Base-by-base conservation (phyloP, 2,329 filamentous ascomycete species). In the Arthrinium phaeospermum region DNA sequence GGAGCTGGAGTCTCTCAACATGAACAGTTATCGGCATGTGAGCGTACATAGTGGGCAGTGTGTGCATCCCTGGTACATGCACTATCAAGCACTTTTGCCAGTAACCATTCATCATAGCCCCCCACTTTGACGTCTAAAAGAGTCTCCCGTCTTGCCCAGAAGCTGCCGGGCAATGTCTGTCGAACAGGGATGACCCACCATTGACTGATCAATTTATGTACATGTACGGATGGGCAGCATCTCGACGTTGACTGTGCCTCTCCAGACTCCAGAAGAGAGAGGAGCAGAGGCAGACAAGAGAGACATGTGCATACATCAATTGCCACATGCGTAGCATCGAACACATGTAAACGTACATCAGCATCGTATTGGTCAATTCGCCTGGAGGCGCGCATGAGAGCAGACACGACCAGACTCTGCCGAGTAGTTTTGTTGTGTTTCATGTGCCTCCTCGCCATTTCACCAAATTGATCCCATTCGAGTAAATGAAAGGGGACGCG, bases 111-210 rank as follows among this genome's bases (percentile, higher is more conserved):
- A 30, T 57, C 51, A 61, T 22, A 19, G 24, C 27, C 53, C 30
- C 16, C 53, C 53, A 34, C 53, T 22, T 30, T 16, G 51, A 57
- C 27, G 27, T 57, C 27, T 13, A 24, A 57, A 57, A 57, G 27
- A 57, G 51, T 57, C 51, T 27, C 51, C 27, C 3, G 24, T 53
- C 24, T 14, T 34, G 27, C 19, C 53, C 53, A 61, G 53, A 61
- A 61, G 53, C 53, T 61, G 53, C 22, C 53, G 30, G 24, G 51
- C 12, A n/a, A n/a, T 37, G 53, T 61, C 53, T 57, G 51, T 22
- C 14, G 14, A 30, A 61, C 53, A 61, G 53, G 53, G 53, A 61
- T 61, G 53, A 61, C 53, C 53, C 53, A 61, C 53, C 53, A 61
- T 8, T 19, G 37, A 41, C 37, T 41, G 37, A 61, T 61, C 27